Evolutionary conservation across 2,329 filamentous ascomycete species (phyloP).

Genomic region (Ascosphaera pollenicola): DNA sequence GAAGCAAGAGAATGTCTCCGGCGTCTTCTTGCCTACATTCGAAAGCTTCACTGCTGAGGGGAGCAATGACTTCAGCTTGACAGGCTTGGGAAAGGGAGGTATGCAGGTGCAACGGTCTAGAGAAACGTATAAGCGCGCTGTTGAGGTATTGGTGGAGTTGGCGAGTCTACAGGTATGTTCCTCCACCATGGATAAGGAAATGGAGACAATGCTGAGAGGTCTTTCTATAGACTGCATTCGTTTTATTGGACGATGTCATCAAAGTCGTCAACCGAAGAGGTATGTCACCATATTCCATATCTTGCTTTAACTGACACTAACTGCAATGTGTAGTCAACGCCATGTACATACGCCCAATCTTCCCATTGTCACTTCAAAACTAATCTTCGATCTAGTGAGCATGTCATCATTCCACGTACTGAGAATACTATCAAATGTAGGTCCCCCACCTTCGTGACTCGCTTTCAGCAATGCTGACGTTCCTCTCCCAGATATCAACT

Average conservation of each 20-base stretch:
- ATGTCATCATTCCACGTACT: conserved; percentile 82
- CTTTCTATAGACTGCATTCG: conserved; percentile 55
- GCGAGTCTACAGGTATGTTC: conserved; percentile 56
- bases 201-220: conserved; percentile 4
- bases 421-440: conserved; percentile 98
- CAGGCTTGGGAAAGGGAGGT: conserved; percentile 85
- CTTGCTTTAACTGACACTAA: too few relatives aligned
- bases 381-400: conserved; percentile 15
- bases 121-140: conserved; percentile 87
- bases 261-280: conserved; percentile 96
- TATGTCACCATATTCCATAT: conserved; percentile 17
- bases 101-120: conserved; percentile 90
- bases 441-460: conserved; percentile 9
- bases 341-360: conserved; percentile 1
- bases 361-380: neutral
- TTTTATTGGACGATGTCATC: conserved; percentile 96
- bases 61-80: conserved; percentile 89
- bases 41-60: conserved; percentile 78
- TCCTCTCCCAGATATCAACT: conserved; percentile 59
- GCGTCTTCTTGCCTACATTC: conserved; percentile 81
- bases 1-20: conserved; percentile 96
- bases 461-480: conserved; percentile 4
- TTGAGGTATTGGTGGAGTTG: conserved; percentile 87
- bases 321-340: conserved; percentile 4
- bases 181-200: too few relatives aligned